Evolutionary conservation across 1,139 yeast genomes (phyloP).

Genomic region (Geotrichum carabidarum): DNA sequence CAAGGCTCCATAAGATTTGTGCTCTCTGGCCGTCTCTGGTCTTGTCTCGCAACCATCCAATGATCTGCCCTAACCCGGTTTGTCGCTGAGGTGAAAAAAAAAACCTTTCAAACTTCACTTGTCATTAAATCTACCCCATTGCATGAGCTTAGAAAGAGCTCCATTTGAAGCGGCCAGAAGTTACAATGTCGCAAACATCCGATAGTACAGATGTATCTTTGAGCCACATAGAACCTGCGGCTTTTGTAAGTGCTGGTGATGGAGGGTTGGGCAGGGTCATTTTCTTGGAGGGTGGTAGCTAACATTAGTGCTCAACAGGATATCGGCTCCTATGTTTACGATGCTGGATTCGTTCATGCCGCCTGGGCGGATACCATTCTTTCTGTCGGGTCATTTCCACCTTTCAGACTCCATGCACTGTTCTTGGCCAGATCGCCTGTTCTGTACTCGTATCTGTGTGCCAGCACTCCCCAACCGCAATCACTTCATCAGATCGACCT

Average conservation of each 20-base stretch:
- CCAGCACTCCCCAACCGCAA: slow-evolving; percentile 21
- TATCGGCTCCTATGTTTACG: slow-evolving; percentile 33
- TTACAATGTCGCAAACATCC: background rate
- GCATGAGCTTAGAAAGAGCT: too few relatives aligned
- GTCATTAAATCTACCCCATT: too few relatives aligned
- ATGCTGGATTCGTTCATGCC: slow-evolving; percentile 37
- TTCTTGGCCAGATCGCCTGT: slow-evolving; percentile 36
- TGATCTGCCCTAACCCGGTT: too few relatives aligned
- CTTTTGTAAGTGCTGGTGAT: background rate
- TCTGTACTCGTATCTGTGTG: slow-evolving; percentile 30
- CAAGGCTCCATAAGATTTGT: too few relatives aligned
- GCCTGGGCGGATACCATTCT: slow-evolving; percentile 39
- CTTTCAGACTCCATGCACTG: slow-evolving; percentile 35
- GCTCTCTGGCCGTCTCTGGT: too few relatives aligned
- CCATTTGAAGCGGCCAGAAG: too few relatives aligned
- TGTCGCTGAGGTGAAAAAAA: too few relatives aligned
- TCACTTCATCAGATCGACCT: slow-evolving; percentile 48
- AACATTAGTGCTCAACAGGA: slow-evolving; percentile 19
- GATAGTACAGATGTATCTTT: background rate
- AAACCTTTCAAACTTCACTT: too few relatives aligned
- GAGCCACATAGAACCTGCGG: background rate
- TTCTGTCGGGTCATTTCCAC: slow-evolving; percentile 27
- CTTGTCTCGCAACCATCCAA: too few relatives aligned
- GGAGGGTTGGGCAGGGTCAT: background rate
- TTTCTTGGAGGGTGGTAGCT: background rate